Evolutionary conservation across 495 filamentous ascomycete species (phyloP).

Genomic region (Penicillium simplicissimum): DNA sequence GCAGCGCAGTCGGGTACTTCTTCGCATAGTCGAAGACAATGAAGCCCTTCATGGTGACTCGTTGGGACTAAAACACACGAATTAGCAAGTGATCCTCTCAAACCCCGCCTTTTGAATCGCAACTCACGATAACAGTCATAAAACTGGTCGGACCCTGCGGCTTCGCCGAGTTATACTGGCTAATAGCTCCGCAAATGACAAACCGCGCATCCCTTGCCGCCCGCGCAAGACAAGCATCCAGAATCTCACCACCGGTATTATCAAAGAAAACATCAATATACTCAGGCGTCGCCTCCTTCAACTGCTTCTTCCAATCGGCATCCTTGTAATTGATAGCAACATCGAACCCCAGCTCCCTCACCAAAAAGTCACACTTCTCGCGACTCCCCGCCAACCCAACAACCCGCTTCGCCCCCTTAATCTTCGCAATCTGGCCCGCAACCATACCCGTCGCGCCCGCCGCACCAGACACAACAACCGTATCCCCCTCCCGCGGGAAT

Average conservation of each 20-base stretch:
- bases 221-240: constrained; percentile 52
- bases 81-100: constrained; percentile 19
- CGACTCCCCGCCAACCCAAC: constrained; percentile 52
- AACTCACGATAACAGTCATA: constrained; percentile 52
- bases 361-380: constrained; percentile 53
- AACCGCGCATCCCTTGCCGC: constrained; percentile 51
- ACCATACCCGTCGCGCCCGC: constrained; percentile 71
- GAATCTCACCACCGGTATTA: constrained; percentile 56
- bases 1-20: constrained; percentile 45
- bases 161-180: constrained; percentile 52
- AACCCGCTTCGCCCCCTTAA: constrained; percentile 56
- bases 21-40: constrained; percentile 55
- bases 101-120: neutral
- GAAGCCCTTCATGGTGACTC: constrained; percentile 56
- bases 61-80: constrained; percentile 38
- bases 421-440: constrained; percentile 68
- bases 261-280: constrained; percentile 61
- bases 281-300: constrained; percentile 48
- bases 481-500: constrained; percentile 56
- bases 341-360: constrained; percentile 51
- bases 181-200: constrained; percentile 56
- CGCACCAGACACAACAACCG: constrained; percentile 67
- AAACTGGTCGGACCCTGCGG: constrained; percentile 49
- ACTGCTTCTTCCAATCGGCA: constrained; percentile 50
- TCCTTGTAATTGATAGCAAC: constrained; percentile 59